A percentile compares a stretch with the other conserved stretches of the same genome.
Conservation (phyloP, 768 basidiomycete genomes). For the Piloderma croceum region DNA sequence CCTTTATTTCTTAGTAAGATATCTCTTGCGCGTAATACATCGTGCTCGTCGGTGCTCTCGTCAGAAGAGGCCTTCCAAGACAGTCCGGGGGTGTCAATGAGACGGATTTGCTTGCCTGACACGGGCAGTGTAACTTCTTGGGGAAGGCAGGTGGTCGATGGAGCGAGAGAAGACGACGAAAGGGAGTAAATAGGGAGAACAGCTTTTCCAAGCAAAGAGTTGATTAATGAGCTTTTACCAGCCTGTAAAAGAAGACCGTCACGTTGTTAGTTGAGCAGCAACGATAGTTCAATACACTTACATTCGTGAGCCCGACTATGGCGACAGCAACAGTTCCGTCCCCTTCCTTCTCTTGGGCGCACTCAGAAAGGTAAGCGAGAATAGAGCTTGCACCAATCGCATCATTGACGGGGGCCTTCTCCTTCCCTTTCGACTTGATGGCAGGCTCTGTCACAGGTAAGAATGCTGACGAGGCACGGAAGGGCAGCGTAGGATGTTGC, state of each 20-base stretch:
- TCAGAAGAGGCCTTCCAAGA: slow-evolving; percentile 42
- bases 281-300: slow-evolving; percentile 31
- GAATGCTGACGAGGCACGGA: slow-evolving; percentile 68
- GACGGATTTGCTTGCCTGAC: slow-evolving; percentile 45
- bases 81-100: slow-evolving; percentile 90
- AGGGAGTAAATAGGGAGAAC: slow-evolving; percentile 57
- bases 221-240: slow-evolving; percentile 83
- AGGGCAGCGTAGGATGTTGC: slow-evolving; percentile 60
- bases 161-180: slow-evolving; percentile 45
- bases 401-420: slow-evolving; percentile 42
- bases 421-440: slow-evolving; percentile 32
- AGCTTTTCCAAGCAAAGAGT: slow-evolving; percentile 57
- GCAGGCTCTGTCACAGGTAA: slow-evolving; percentile 36
- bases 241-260: slow-evolving; percentile 35
- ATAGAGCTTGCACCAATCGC: slow-evolving; percentile 56
- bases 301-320: slow-evolving; percentile 81
- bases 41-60: slow-evolving; percentile 33
- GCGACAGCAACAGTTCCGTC: slow-evolving; percentile 60
- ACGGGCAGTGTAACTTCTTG: slow-evolving; percentile 53
- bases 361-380: slow-evolving; percentile 40
- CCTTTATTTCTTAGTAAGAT: slow-evolving; percentile 76
- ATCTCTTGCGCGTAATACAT: slow-evolving; percentile 50
- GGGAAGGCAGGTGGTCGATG: slow-evolving; percentile 67
- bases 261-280: slow-evolving; percentile 3
- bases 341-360: slow-evolving; percentile 42